A percentile compares a stretch with the other conserved stretches of the same genome.
Conservation (phyloP, 169 alveolate species). For the Eimeria zaria region DNA sequence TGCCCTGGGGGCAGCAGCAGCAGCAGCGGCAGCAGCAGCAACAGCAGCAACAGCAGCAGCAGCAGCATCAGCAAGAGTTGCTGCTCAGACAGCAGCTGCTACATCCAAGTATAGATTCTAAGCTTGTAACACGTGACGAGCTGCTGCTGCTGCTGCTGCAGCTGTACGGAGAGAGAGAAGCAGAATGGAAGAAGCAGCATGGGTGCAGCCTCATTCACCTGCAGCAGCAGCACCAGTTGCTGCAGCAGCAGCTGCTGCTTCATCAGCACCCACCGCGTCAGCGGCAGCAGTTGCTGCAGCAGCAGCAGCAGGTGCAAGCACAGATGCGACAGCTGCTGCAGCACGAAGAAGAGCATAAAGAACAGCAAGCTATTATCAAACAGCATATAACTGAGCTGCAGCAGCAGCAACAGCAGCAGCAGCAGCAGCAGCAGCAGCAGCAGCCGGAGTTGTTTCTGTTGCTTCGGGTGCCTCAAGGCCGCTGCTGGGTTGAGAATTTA, state of each 20-base stretch:
- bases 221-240: constrained; percentile 56
- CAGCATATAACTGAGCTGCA: constrained; percentile 25
- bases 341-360: background rate
- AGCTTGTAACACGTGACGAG: background rate
- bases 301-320: constrained; percentile 15
- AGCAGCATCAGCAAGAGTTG: constrained; percentile 32
- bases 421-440: constrained; percentile 25
- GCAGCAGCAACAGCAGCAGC: constrained; percentile 42
- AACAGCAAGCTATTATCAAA: constrained; percentile 20
- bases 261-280: constrained; percentile 10
- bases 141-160: constrained; percentile 54
- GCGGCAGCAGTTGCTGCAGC: constrained; percentile 5
- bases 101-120: background rate
- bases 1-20: constrained; percentile 55
- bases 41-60: constrained; percentile 21
- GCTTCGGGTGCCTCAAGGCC: constrained; percentile 43
- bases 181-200: background rate
- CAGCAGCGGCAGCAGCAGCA: constrained; percentile 58
- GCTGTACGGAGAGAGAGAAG: constrained; percentile 4
- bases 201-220: background rate
- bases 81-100: constrained; percentile 42
- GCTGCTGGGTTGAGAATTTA: constrained; percentile 38
- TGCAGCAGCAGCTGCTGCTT: constrained; percentile 29
- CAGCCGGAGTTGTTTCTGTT: background rate
- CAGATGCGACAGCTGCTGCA: background rate